Percentiles rank a stretch among this genome's conserved stretches.
phyloP scores from a whole-genome alignment of 371 early-diverging fungal species.

The Mortierella sp. region DNA sequence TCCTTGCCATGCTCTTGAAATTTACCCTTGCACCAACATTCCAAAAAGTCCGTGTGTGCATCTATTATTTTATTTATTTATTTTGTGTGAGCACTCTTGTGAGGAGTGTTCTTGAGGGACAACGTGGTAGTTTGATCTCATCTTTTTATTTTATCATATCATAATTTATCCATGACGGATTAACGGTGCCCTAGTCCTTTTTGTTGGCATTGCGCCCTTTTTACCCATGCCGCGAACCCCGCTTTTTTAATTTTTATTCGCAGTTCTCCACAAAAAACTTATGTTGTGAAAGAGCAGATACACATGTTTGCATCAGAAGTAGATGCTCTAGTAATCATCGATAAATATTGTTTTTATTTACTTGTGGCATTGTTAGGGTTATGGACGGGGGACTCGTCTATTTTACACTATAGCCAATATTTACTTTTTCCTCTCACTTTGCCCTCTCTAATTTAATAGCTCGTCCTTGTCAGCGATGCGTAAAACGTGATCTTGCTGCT shows the following conservation, averaged over 20 bases:
- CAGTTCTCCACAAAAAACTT: slow-evolving; percentile 7
- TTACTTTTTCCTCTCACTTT: background rate
- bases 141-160: slow-evolving; percentile 16
- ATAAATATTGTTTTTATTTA: slow-evolving; percentile 4
- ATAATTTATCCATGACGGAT: background rate
- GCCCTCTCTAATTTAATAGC: slow-evolving; percentile 53
- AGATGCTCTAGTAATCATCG: slow-evolving; percentile 11
- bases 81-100: slow-evolving; percentile 5
- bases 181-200: background rate
- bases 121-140: slow-evolving; percentile 26
- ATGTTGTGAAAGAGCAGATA: slow-evolving; percentile 2
- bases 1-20: background rate
- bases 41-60: slow-evolving; percentile 17
- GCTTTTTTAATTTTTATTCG: slow-evolving; percentile 5
- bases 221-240: background rate
- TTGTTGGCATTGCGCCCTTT: background rate
- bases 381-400: background rate
- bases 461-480: slow-evolving; percentile 89
- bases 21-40: slow-evolving; percentile 23
- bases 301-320: slow-evolving; percentile 35
- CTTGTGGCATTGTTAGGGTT: background rate
- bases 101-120: background rate
- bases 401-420: background rate
- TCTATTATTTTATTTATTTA: background rate
- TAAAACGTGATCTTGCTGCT: slow-evolving; percentile 77